A percentile compares a stretch with the other conserved stretches of the same genome.
Conservation (phyloP, 2,329 filamentous ascomycete genomes). For the Fusarium nodosum region DNA sequence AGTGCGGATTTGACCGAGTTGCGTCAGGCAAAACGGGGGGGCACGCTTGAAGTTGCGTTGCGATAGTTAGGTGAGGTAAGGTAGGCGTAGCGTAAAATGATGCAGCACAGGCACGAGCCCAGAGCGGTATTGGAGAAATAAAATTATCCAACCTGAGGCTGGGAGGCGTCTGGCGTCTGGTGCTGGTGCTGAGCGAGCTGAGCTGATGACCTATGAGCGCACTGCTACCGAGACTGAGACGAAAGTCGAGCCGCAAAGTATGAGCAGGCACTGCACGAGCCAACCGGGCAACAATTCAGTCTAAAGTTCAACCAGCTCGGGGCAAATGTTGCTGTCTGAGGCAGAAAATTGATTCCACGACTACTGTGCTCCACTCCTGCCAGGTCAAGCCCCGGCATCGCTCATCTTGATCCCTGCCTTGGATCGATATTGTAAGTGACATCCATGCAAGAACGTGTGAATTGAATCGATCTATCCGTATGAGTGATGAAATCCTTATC, state of each 20-base stretch:
- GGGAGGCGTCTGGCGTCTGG: conserved; percentile 9
- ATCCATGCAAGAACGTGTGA: conserved; percentile 1
- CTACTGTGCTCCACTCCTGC: conserved; percentile 31
- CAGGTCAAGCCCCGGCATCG: conserved; percentile 34
- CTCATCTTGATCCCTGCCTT: conserved; percentile 22
- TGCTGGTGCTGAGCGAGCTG: conserved; percentile 18
- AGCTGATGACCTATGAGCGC: conserved; percentile 29
- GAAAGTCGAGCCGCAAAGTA: conserved; percentile 32
- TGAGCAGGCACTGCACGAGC: conserved; percentile 25
- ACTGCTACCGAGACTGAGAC: conserved; percentile 9
- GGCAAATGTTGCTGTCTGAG: conserved; percentile 50
- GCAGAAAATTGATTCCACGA: conserved; percentile 42
- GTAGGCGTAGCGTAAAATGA: conserved; percentile 23
- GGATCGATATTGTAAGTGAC: conserved; percentile 7
- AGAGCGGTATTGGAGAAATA: conserved; percentile 45
- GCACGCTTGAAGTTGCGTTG: conserved; percentile 41
- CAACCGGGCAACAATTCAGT: conserved; percentile 8
- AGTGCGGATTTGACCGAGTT: conserved; percentile 39
- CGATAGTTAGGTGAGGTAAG: conserved; percentile 19
- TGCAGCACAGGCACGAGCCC: conserved; percentile 10
- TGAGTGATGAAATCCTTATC: background rate
- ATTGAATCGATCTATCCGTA: background rate
- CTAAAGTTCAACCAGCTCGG: conserved; percentile 10
- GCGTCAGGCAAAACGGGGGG: conserved; percentile 47
- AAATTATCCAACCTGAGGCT: conserved; percentile 45